phyloP scores from a whole-genome alignment of 1,284 basidiomycete genomes.

The Leccinum subrobustum region DNA sequence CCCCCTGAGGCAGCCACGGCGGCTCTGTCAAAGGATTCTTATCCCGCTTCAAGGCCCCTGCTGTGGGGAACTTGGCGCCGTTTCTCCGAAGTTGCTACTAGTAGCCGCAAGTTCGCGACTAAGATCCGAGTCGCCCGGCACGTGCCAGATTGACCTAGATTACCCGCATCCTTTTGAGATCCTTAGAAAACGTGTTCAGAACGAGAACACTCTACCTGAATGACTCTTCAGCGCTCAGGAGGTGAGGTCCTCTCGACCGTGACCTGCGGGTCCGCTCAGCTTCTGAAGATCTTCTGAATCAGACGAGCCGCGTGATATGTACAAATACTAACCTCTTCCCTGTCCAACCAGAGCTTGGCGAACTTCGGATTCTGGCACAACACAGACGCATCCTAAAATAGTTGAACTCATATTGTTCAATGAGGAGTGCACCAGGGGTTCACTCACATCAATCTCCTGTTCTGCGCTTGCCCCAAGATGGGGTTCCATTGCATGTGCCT shows the following conservation, averaged over 20 bases:
- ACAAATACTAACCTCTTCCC: too few species aligned
- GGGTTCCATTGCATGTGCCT: constrained; percentile 36
- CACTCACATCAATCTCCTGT: constrained; percentile 33
- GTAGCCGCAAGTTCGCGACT: too few species aligned
- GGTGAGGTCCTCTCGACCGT: constrained; percentile 14
- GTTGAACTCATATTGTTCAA: constrained; percentile 11
- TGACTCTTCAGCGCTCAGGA: constrained; percentile 51
- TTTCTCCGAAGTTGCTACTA: too few species aligned
- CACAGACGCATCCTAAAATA: constrained; percentile 35
- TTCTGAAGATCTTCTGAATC: too few species aligned
- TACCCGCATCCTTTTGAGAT: neutral
- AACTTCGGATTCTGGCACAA: constrained; percentile 10
- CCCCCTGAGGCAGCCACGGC: too few species aligned
- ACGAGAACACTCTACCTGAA: constrained; percentile 43
- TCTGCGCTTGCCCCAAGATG: constrained; percentile 33
- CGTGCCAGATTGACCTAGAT: constrained; percentile 45
- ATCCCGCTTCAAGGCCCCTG: too few species aligned
- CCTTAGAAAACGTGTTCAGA: neutral
- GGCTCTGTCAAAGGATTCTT: too few species aligned
- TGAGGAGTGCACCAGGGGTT: constrained; percentile 12
- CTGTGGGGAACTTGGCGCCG: too few species aligned
- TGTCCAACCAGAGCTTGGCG: too few species aligned
- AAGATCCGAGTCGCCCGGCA: too few species aligned
- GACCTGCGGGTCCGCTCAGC: too few species aligned
- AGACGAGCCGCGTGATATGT: too few species aligned